phyloP scores from a whole-genome alignment of 345 rosid species.

The Eucalyptus cloeziana region DNA sequence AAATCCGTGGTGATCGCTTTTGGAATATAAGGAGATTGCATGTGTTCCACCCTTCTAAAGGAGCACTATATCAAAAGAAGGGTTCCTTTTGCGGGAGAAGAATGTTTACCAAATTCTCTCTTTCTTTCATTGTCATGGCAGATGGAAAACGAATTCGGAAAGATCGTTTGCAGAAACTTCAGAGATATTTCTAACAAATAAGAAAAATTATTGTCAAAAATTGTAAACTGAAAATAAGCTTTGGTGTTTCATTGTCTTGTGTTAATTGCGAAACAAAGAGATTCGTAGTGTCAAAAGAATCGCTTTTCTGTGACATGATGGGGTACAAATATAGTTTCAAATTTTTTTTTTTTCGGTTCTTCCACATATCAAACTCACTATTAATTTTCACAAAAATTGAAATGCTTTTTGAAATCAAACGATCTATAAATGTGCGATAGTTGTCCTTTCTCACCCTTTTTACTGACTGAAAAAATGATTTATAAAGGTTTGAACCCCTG shows the following conservation, averaged over 20 bases:
- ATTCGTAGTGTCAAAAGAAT: neutral
- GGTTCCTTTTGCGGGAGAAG: neutral
- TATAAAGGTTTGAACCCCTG: neutral
- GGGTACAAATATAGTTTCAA: neutral
- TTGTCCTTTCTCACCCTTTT: neutral
- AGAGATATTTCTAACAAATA: neutral
- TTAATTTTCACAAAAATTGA: neutral
- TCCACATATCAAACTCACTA: neutral
- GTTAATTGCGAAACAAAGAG: neutral
- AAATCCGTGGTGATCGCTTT: neutral
- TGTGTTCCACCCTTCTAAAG: neutral
- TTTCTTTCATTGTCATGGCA: neutral
- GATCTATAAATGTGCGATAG: neutral
- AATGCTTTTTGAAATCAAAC: neutral
- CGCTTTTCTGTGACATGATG: neutral
- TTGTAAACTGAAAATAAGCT: neutral
- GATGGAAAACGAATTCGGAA: neutral
- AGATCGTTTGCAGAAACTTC: neutral
- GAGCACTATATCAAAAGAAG: neutral
- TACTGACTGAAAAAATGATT: neutral
- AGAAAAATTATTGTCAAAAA: neutral
- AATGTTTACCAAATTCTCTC: neutral
- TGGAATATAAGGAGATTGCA: neutral
- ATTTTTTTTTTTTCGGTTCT: neutral
- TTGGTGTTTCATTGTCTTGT: neutral